Evolutionary conservation across 2,329 filamentous ascomycete genomes (phyloP), one percentile per base, ranked within the genome.

Genomic region (Septoria petroselini): DNA sequence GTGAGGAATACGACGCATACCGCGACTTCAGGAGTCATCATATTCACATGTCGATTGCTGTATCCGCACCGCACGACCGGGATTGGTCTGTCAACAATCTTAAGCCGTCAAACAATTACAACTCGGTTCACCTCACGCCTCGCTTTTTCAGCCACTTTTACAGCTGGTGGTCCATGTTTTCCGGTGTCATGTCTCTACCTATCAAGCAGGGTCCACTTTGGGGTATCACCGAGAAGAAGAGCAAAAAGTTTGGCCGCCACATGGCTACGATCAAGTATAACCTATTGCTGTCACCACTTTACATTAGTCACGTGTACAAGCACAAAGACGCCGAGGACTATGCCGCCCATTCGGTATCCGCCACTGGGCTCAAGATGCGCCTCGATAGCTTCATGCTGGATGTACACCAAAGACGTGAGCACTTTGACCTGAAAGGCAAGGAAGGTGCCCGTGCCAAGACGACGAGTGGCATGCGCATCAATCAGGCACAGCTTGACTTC

Each of bases 201-300:
- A 86, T 98, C 50, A 88, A 93, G 1, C 94, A 98, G 72, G 93
- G 93, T 12, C 79, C 81, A 39, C 77, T 98, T 2, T 98, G 91
- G 83, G 91, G 91, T 4, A 90, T 89, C 0, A 80, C 90, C 18
- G 93, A 96, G 61, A 96, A 95, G 75, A 93, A 89, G 38, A 96
- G 89, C 76, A 98, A 98, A 73, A 98, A 98, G 68, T 98, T 98
- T 67, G 91, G 91, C 11, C 82, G 93, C 41, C 94, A 98, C 70
- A 75, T 98, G 54, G 91, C 90, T n/a, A 98, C 94, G 7, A 91
- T 98, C 75, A 98, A 98, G 74, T 97, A 97, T 73, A 96, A 91
- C 55, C 73, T 98, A 17, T 78, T 97, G 2, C 76, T 98, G 12
- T 95, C 93, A 2, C 93, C 93, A 0, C 73, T 98, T 2, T 98